Evolutionary conservation across 768 basidiomycete species (phyloP), one percentile per base, ranked within the genome.

Genomic region (Rubroboletus satanas): DNA sequence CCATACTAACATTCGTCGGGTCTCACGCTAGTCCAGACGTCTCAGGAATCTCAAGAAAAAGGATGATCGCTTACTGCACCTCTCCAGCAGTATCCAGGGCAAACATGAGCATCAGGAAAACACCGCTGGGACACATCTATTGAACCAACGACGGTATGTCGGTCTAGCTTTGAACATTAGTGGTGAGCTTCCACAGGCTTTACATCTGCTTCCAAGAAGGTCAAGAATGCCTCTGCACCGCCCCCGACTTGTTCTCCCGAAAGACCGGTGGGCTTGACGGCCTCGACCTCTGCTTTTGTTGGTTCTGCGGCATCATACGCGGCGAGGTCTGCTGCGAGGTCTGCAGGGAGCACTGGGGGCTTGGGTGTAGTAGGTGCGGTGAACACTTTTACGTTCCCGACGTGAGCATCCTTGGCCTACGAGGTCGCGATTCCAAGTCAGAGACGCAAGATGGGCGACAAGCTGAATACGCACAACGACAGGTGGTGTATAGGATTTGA

Each of bases 331-430:
- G 86, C 72, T n/a, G 96, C 92, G 60, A 98, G 84, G 73, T 94
- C 87, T 46, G 78, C 69, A 48, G 94, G 92, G 45, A 97, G 77
- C 14, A 79, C 70, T 11, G 96, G 95, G 2, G 84, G 72, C 54
- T 83, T 78, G 49, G 96, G 97, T 26, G 83, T 67, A 15, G 85
- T 71, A 1, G 96, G 96, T 26, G 84, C 71, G 32, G 83, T 70
- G 81, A 88, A 96, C 49, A 81, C 68, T 75, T 96, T 97, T 57
- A 98, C 94, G 54, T 72, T 77, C 52, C 90, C 91, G 63, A 93
- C 84, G 71, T 93, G 91, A 50, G 93, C 93, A 71, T 97, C 90
- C 73, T 90, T 85, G 58, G 88, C 83, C 95, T 98, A 23, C 21
- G 32, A 14, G 18, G 33, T 38, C 17, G 33, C n/a, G 11, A 33